Base-by-base conservation (phyloP, 306 rosid genomes). In the Sphenostylis stenocarpa region DNA sequence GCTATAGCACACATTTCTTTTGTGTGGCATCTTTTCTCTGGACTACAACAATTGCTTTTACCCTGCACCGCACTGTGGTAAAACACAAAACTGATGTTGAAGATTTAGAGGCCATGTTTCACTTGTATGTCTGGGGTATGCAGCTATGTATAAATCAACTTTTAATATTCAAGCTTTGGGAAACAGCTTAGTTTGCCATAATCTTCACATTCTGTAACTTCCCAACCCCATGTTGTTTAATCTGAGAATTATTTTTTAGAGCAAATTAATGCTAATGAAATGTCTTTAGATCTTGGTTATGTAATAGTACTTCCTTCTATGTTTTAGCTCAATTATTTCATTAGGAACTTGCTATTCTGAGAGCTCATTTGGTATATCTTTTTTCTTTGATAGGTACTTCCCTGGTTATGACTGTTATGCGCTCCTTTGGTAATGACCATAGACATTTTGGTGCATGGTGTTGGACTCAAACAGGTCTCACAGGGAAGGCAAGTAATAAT, bases 81-180 rank as follows among this genome's bases (percentile, higher is more conserved):
- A 86, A 84, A 79, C 98, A 96, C 84, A 96, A 96, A 87, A 81
- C 99, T 10, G 99, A 92, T 81, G 97, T 96, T 77, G 99, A 96
- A 79, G 99, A 96, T 86, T 72, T 96, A 81, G 99, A 96, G 87
- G 99, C 87, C 47, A 84, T 96, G 90, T 96, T 88, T 86, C 99
- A 96, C 85, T 90, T 96, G 91, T 96, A 91, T 76, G 98, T 96
- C 58, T 96, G 99, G 98, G 99, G 99, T 96, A 92, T 71, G 96
- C 31, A 41, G 65, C 75, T 75, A 64, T 63, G 7, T 24, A 76
- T 70, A 80, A 79, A 23, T 63, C 38, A 55, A 68, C 57, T 77
- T 66, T 58, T 69, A 45, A 45, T 61, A 49, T 45, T 62, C 45
- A 29, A 28, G 23, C 45, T 77, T 44, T 66, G 38, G 34, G 64